Evolutionary conservation across 257 asterid genomes (phyloP), one percentile per base, ranked within the genome.

Genomic region (Plantago major): DNA sequence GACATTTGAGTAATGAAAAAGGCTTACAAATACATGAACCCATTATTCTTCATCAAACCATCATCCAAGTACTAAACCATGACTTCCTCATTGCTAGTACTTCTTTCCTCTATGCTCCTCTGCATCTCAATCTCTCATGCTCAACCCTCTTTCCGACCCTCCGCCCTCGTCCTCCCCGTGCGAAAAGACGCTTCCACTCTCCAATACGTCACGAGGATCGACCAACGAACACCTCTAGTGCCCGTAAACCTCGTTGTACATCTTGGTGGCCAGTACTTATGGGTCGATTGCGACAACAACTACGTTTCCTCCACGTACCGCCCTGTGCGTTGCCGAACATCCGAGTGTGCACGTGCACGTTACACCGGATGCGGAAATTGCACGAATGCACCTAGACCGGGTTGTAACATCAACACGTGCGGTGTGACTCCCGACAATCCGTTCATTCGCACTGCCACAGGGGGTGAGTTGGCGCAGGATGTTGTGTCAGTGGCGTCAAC

Each of bases 211-310:
- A 70, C 84, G 60, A n/a, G 33, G 1, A 71, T 85, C 69, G 33
- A 58, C 38, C 94, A 85, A 50, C 65, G 94, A 7, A 85, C 91
- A 0, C 94, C 96, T 11, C 69, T 71, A 1, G 80, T 85, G 13
- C 74, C 87, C 28, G 69, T 79, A 1, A 74, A 55, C 67, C 83
- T 85, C 11, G 83, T 71, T 37, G 76, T 88, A 15, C 85, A 88
- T 71, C 89, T 85, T 10, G 96, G 96, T 0, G 94, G 94, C 38
- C 75, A 65, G 10, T 79, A 71, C 68, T 40, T 83, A 22, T 82
- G 94, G 94, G 82, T 85, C 40, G 87, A 88, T 30, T 88, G 94
- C 67, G 95, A 85, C 3, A 69, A 43, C 42, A 64, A 67, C 71
- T 88, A 79, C 28, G 74, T 71, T 0, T 79, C 90, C 0, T 84